Conservation (phyloP, 2,329 filamentous ascomycete genomes). For the Paraphoma chrysanthemicola region DNA sequence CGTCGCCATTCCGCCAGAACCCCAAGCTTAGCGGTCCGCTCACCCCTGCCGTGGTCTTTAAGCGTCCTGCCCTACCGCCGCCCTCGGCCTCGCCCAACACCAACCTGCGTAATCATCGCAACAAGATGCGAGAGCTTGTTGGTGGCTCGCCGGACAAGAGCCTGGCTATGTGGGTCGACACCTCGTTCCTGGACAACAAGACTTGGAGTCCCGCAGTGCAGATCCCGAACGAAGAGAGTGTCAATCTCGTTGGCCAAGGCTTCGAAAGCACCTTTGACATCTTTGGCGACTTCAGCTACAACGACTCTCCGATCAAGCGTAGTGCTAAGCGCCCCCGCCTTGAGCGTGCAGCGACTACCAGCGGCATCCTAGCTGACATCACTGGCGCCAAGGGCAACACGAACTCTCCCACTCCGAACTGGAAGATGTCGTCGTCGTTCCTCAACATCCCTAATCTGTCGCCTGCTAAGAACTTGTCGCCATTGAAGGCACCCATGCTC, state of each 20-base stretch:
- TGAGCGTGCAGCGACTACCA: conserved; percentile 68
- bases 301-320: conserved; percentile 71
- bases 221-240: conserved; percentile 64
- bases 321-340: conserved; percentile 63
- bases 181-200: conserved; percentile 51
- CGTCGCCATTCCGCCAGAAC: conserved; percentile 50
- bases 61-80: conserved; percentile 68
- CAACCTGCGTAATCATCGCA: conserved; percentile 85
- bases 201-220: conserved; percentile 72
- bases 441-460: conserved; percentile 46
- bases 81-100: conserved; percentile 91
- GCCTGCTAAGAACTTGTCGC: conserved; percentile 38
- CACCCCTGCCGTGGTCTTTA: conserved; percentile 85
- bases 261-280: conserved; percentile 67
- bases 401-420: conserved; percentile 42
- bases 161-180: conserved; percentile 59
- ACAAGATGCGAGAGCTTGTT: conserved; percentile 80
- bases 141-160: conserved; percentile 73
- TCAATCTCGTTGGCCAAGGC: conserved; percentile 57
- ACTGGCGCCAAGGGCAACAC: conserved; percentile 61
- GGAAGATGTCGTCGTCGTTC: conserved; percentile 44
- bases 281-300: conserved; percentile 59
- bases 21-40: conserved; percentile 61
- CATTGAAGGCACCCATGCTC: conserved; percentile 37
- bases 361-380: conserved; percentile 67